Percentiles rank a stretch among this genome's conserved stretches.
Conservation (phyloP, 2,329 filamentous ascomycete species). For the Phaeophleospora eucalypticola region DNA sequence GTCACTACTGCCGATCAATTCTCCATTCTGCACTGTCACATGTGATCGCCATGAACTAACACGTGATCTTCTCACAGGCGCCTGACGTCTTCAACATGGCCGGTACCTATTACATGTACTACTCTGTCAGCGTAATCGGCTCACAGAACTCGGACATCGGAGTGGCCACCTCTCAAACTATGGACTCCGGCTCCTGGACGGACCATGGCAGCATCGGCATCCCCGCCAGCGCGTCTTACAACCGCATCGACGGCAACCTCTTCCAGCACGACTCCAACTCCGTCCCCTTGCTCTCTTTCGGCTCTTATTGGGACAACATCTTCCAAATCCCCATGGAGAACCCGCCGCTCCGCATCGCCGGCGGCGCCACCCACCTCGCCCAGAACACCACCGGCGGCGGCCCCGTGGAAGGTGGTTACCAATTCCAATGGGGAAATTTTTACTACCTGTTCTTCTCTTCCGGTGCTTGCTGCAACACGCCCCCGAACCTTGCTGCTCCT, state of each 20-base stretch:
- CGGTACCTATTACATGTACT: constrained; percentile 59
- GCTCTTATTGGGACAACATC: constrained; percentile 64
- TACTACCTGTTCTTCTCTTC: constrained; percentile 54
- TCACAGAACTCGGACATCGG: constrained; percentile 60
- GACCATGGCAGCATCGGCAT: constrained; percentile 60
- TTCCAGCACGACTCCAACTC: constrained; percentile 42
- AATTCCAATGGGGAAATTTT: constrained; percentile 53
- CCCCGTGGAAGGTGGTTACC: constrained; percentile 51
- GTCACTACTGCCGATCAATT: background rate
- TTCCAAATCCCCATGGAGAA: constrained; percentile 53
- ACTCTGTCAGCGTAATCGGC: constrained; percentile 59
- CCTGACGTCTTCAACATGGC: constrained; percentile 59
- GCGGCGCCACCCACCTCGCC: constrained; percentile 45
- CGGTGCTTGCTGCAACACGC: constrained; percentile 34
- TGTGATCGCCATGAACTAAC: background rate
- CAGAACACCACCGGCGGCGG: constrained; percentile 51
- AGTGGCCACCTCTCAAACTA: constrained; percentile 46
- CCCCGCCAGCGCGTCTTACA: constrained; percentile 36
- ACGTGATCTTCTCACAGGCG: constrained; percentile 35
- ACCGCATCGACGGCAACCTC: constrained; percentile 49
- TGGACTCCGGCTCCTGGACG: constrained; percentile 56
- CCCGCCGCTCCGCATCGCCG: constrained; percentile 18
- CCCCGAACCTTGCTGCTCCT: constrained; percentile 25
- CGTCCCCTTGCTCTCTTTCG: constrained; percentile 33
- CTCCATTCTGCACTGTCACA: background rate